These are phyloP conservation scores for Sugiyamaella sp. DNA, from an alignment of 1,139 yeast genomes.

Conservation along the genomic window DNA sequence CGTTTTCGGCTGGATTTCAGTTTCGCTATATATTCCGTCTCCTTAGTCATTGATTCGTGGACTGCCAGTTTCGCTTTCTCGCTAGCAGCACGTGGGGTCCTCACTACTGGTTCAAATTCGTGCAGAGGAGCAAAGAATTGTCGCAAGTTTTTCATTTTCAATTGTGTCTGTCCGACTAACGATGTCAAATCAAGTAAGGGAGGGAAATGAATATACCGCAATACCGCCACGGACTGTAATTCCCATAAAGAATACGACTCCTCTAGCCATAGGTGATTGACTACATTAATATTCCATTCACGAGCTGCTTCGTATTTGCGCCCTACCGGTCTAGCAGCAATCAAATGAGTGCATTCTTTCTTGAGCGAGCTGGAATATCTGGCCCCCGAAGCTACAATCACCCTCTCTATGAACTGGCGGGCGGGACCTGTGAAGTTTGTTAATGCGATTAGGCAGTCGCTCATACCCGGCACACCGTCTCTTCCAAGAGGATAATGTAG, in stretches of 20 bases:
- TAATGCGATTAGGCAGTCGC: conserved; percentile 58
- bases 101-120: conserved; percentile 14
- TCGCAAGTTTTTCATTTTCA: conserved; percentile 48
- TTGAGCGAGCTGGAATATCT: conserved; percentile 70
- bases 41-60: conserved; percentile 68
- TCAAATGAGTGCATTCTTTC: conserved; percentile 65
- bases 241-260: conserved; percentile 70
- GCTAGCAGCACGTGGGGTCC: conserved; percentile 56
- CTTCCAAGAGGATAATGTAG: conserved; percentile 74
- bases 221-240: conserved; percentile 48
- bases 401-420: conserved; percentile 64
- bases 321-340: conserved; percentile 71
- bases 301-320: conserved; percentile 74
- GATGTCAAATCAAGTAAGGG: conserved; percentile 47
- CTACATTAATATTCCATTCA: conserved; percentile 61
- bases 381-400: conserved; percentile 77
- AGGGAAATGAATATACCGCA: conserved; percentile 54
- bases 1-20: conserved; percentile 17
- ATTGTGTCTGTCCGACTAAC: conserved; percentile 55
- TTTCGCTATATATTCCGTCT: conserved; percentile 60
- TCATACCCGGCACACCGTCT: conserved; percentile 55
- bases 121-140: conserved; percentile 45
- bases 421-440: conserved; percentile 89
- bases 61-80: conserved; percentile 65
- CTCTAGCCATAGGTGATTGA: conserved; percentile 91